Conservation (phyloP, 2,329 filamentous ascomycete species). For the Arthrobotrys conoides region DNA sequence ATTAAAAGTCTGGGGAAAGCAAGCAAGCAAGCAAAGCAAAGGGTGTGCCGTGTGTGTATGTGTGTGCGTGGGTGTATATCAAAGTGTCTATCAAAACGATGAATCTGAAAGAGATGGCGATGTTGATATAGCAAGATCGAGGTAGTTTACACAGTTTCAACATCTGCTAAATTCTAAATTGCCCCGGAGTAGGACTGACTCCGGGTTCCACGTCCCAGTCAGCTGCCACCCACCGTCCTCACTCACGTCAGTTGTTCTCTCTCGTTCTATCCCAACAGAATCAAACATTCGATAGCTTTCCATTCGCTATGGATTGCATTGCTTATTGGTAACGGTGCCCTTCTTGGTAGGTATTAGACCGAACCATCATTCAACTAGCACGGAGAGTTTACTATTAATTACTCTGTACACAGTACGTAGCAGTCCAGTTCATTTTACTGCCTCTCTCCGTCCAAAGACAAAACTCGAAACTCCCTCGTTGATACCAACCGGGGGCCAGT, state of each 20-base stretch:
- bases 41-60: neutral
- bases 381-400: constrained; percentile 58
- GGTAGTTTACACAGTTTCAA: constrained; percentile 31
- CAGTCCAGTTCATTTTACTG: constrained; percentile 7
- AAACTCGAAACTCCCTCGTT: constrained; percentile 19
- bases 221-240: constrained; percentile 27
- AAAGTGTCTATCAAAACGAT: neutral
- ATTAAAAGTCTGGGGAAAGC: constrained; percentile 18
- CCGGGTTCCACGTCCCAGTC: constrained; percentile 26
- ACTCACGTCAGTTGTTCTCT: constrained; percentile 10
- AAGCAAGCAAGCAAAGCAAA: too few relatives aligned
- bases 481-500: constrained; percentile 23
- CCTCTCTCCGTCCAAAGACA: too few relatives aligned
- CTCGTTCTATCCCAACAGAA: constrained; percentile 27
- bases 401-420: neutral
- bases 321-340: neutral
- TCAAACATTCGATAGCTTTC: constrained; percentile 39
- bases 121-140: constrained; percentile 16
- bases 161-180: too few relatives aligned
- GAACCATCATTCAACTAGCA: constrained; percentile 17
- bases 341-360: constrained; percentile 10
- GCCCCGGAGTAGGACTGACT: constrained; percentile 5
- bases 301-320: constrained; percentile 24
- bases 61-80: neutral
- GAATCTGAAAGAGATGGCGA: constrained; percentile 10